Conservation (phyloP, 305 asterid species). For the Salvia sclarea region DNA sequence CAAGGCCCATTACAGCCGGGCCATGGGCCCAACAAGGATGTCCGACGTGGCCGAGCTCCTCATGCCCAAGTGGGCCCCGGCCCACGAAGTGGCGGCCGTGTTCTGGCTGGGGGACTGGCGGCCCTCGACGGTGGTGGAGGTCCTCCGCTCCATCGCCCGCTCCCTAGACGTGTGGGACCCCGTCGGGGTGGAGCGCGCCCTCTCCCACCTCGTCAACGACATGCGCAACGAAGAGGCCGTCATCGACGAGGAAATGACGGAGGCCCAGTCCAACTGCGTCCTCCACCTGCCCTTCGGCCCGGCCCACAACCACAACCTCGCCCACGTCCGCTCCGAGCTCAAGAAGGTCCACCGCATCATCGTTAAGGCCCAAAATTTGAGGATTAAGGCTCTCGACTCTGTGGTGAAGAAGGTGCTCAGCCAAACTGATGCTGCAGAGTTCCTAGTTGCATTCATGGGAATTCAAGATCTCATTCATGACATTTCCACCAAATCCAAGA, state of each 20-base stretch:
- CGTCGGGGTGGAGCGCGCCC: conserved; percentile 40
- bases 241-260: conserved; percentile 85
- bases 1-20: conserved; percentile 51
- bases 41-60: conserved; percentile 57
- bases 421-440: conserved; percentile 82
- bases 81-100: conserved; percentile 66
- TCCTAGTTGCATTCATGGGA: conserved; percentile 64
- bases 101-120: conserved; percentile 94
- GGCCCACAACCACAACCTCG: conserved; percentile 29
- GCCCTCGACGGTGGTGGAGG: conserved; percentile 70
- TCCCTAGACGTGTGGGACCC: conserved; percentile 44
- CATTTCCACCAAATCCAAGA: conserved; percentile 40
- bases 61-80: conserved; percentile 64
- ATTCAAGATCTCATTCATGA: conserved; percentile 67
- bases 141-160: conserved; percentile 51
- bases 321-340: conserved; percentile 53
- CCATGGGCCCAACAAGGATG: conserved; percentile 49
- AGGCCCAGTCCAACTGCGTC: conserved; percentile 75
- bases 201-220: conserved; percentile 60
- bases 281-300: conserved; percentile 72
- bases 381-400: conserved; percentile 66
- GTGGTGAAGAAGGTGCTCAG: conserved; percentile 65
- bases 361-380: conserved; percentile 69
- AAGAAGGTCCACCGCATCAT: conserved; percentile 65
- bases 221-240: conserved; percentile 79